These are phyloP conservation scores for Symbiodinium pilosum DNA, from an alignment of 73 alveolate genomes.

Conservation along the genomic window DNA sequence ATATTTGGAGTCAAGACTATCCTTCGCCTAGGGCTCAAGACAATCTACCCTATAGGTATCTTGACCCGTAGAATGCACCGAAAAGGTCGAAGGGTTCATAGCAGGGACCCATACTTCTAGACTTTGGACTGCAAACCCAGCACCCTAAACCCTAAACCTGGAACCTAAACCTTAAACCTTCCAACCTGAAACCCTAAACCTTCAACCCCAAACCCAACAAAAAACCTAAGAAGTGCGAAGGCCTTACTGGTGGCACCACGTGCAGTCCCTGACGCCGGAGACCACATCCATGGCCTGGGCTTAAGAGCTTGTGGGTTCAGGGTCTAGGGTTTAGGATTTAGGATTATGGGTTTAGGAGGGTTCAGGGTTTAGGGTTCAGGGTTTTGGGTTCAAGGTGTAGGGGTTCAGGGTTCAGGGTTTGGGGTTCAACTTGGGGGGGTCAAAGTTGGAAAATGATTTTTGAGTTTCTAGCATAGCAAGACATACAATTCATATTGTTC, in stretches of 20 bases:
- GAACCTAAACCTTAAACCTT: too few species aligned
- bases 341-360: too few species aligned
- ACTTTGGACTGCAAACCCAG: background rate
- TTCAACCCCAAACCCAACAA: background rate
- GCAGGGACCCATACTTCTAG: too few species aligned
- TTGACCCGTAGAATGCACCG: too few species aligned
- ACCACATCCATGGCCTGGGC: constrained; percentile 81
- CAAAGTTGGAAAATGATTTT: too few species aligned
- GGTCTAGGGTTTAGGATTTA: too few species aligned
- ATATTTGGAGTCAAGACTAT: too few species aligned
- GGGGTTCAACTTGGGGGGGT: background rate
- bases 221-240: background rate
- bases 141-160: background rate
- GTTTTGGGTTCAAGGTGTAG: background rate
- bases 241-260: constrained; percentile 95
- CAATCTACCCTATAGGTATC: too few species aligned
- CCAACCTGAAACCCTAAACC: background rate
- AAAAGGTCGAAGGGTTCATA: too few species aligned
- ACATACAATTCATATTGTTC: too few species aligned
- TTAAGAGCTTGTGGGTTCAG: background rate
- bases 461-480: too few species aligned
- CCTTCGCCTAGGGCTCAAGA: too few species aligned
- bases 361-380: background rate
- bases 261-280: constrained; percentile 90
- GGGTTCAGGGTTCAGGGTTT: background rate